A percentile compares a stretch with the other conserved stretches of the same genome.
Evolutionary conservation across 2,329 filamentous ascomycete species (phyloP).

Genomic region (Fusarium globosum): DNA sequence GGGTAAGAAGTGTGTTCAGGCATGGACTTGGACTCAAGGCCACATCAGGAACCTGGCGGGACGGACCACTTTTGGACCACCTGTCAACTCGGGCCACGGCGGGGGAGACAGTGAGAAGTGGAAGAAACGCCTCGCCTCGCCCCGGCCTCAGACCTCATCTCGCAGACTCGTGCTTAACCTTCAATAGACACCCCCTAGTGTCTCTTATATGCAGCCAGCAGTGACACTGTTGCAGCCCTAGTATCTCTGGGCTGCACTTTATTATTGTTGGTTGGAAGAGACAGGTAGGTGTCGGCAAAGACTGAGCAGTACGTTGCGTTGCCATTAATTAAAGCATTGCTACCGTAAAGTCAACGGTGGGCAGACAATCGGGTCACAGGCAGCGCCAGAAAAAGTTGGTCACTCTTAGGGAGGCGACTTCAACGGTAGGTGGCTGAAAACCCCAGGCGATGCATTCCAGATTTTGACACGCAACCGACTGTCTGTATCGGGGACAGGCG

Average conservation of each 20-base stretch:
- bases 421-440: slow-evolving; percentile 20
- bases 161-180: slow-evolving; percentile 19
- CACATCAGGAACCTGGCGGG: slow-evolving; percentile 40
- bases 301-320: slow-evolving; percentile 1
- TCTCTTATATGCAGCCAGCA: slow-evolving; percentile 21
- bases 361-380: slow-evolving; percentile 32
- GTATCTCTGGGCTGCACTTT: slow-evolving; percentile 19
- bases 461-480: slow-evolving; percentile 24
- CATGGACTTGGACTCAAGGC: slow-evolving; percentile 32
- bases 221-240: slow-evolving; percentile 35
- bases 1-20: slow-evolving; percentile 32
- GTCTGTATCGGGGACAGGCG: slow-evolving; percentile 7
- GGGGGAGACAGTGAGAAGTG: slow-evolving; percentile 32
- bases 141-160: slow-evolving; percentile 33
- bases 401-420: slow-evolving; percentile 22
- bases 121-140: slow-evolving; percentile 43
- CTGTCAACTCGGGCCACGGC: slow-evolving; percentile 46
- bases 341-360: slow-evolving; percentile 23
- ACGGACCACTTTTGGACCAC: slow-evolving; percentile 42
- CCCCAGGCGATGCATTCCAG: slow-evolving; percentile 27
- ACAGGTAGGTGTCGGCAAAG: slow-evolving; percentile 14
- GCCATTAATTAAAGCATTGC: slow-evolving; percentile 23
- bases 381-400: slow-evolving; percentile 26
- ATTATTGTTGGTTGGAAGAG: slow-evolving; percentile 33
- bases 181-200: slow-evolving; percentile 39